phyloP scores from a whole-genome alignment of 1,139 yeast species.

The Casaregolazyma lundiana region DNA sequence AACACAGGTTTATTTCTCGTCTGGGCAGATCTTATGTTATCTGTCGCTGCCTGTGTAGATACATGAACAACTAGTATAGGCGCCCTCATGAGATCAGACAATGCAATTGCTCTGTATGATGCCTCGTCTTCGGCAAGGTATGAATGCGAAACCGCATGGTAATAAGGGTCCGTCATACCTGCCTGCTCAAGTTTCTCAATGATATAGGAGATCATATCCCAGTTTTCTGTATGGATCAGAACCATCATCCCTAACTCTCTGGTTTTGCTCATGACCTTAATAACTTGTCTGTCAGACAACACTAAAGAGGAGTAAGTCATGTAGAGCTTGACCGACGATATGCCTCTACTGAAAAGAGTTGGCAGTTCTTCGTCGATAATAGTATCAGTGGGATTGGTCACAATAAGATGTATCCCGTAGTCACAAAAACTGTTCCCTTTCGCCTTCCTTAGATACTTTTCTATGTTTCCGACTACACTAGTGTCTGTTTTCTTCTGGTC shows the following conservation, averaged over 20 bases:
- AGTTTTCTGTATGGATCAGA: slow-evolving; percentile 48
- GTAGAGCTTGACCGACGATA: slow-evolving; percentile 44
- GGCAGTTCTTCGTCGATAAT: slow-evolving; percentile 29
- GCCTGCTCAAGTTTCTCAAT: slow-evolving; percentile 38
- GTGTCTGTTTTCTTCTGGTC: slow-evolving; percentile 36
- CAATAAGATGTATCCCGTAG: slow-evolving; percentile 43
- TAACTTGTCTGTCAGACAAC: slow-evolving; percentile 38
- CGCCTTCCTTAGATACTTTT: slow-evolving; percentile 28
- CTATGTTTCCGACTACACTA: slow-evolving; percentile 17
- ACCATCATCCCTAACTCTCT: slow-evolving; percentile 42
- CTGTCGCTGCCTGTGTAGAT: slow-evolving; percentile 42
- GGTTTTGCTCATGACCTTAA: slow-evolving; percentile 39
- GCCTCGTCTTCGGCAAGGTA: slow-evolving; percentile 47
- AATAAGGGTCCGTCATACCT: slow-evolving; percentile 39
- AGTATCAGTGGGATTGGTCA: slow-evolving; percentile 33
- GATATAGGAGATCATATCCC: slow-evolving; percentile 41
- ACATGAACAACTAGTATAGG: slow-evolving; percentile 47
- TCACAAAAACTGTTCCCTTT: slow-evolving; percentile 39
- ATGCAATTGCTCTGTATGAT: slow-evolving; percentile 43
- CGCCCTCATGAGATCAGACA: slow-evolving; percentile 40
- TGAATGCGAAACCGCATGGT: slow-evolving; percentile 45
- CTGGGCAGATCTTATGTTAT: slow-evolving; percentile 42
- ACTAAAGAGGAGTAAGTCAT: slow-evolving; percentile 44
- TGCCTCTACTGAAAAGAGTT: slow-evolving; percentile 33
- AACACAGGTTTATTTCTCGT: slow-evolving; percentile 38